These are phyloP conservation scores for Viola odorata DNA, from an alignment of 345 rosid species.

Conservation along the genomic window DNA sequence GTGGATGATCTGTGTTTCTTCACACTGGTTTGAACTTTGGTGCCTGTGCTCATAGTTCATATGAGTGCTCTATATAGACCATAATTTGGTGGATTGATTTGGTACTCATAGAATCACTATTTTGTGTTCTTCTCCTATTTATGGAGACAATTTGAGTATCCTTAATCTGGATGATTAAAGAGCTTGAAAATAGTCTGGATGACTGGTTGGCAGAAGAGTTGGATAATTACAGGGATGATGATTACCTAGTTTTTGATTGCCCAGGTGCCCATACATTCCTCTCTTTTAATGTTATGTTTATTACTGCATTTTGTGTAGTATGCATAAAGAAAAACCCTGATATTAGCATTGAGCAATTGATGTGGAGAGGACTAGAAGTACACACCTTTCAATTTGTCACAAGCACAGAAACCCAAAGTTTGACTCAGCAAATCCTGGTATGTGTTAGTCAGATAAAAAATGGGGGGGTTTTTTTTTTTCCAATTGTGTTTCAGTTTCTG, in stretches of 20 bases:
- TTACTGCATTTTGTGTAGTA: not conserved
- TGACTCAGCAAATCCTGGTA: not conserved
- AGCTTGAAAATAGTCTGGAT: conserved; percentile 75
- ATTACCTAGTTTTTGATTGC: conserved; percentile 82
- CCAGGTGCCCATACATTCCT: conserved; percentile 50
- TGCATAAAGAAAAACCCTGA: not conserved
- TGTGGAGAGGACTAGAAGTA: not conserved
- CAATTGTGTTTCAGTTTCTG: too few species aligned
- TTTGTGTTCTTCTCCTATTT: too few species aligned
- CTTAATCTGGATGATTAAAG: conserved; percentile 52
- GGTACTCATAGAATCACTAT: not conserved
- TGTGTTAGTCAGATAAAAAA: too few species aligned
- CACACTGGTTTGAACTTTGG: not conserved
- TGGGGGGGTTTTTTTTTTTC: too few species aligned
- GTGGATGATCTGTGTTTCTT: not conserved
- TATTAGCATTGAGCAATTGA: not conserved
- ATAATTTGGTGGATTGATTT: not conserved
- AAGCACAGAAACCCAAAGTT: not conserved
- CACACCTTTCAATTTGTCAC: not conserved
- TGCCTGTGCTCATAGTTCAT: not conserved
- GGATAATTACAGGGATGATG: conserved; percentile 83
- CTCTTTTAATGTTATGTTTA: not conserved
- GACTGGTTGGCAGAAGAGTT: conserved; percentile 83
- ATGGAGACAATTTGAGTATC: conserved; percentile 12
- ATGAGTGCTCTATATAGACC: not conserved